Conservation (phyloP, 495 filamentous ascomycete species). For the Corynascus novoguineensis region DNA sequence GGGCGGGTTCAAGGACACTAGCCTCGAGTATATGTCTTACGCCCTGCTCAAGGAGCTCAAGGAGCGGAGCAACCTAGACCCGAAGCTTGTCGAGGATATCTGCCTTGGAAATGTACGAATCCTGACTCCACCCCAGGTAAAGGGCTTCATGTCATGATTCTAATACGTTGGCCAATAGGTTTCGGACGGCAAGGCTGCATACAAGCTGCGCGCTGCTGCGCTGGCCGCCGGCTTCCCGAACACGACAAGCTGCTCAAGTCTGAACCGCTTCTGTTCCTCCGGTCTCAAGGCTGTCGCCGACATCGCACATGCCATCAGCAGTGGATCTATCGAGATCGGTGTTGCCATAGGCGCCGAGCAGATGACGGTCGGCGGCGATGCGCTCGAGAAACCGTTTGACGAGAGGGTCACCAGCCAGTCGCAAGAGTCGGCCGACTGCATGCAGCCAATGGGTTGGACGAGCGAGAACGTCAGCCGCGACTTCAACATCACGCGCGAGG, state of each 20-base stretch:
- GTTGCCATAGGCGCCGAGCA: conserved; percentile 82
- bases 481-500: conserved; percentile 74
- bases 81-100: conserved; percentile 82
- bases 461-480: conserved; percentile 93
- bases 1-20: conserved; percentile 92
- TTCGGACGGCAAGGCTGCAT: conserved; percentile 77
- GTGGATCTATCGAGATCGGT: conserved; percentile 78
- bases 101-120: conserved; percentile 78
- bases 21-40: conserved; percentile 79
- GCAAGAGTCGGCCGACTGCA: conserved; percentile 78
- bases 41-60: conserved; percentile 70
- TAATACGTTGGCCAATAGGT: conserved; percentile 48
- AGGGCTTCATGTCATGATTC: neutral
- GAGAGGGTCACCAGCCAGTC: conserved; percentile 62
- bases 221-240: conserved; percentile 93
- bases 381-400: conserved; percentile 66
- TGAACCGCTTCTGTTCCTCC: conserved; percentile 96
- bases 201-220: conserved; percentile 80
- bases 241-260: conserved; percentile 69
- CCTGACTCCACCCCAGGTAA: neutral
- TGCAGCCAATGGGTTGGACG: conserved; percentile 96
- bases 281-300: conserved; percentile 92
- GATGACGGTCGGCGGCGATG: conserved; percentile 70
- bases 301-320: conserved; percentile 80
- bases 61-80: conserved; percentile 70